Percentiles rank a stretch among this genome's conserved stretches.
Conservation (phyloP, 768 basidiomycete species). For the Bullera alba region DNA sequence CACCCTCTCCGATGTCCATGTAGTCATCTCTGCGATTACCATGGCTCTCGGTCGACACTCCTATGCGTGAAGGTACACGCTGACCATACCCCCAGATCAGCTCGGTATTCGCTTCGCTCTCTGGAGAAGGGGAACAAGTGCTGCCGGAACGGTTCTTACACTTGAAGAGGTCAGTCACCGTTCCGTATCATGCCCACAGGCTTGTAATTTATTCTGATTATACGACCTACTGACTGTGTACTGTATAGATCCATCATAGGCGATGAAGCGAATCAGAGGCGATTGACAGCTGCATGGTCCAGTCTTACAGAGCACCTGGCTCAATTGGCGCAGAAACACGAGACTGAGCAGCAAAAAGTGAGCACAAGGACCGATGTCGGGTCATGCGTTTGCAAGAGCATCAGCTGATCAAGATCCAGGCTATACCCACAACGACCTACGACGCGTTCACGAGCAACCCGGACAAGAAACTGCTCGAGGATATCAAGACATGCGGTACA, state of each 20-base stretch:
- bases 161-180: constrained; percentile 52
- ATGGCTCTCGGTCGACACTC: too few species aligned
- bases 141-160: constrained; percentile 58
- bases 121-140: constrained; percentile 44
- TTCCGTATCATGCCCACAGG: too few species aligned
- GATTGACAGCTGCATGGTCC: constrained; percentile 9
- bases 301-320: constrained; percentile 18
- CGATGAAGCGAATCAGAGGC: constrained; percentile 20
- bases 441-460: constrained; percentile 20
- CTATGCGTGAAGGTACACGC: too few species aligned
- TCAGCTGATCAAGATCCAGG: too few species aligned
- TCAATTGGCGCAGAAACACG: neutral
- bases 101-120: constrained; percentile 51
- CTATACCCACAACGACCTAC: constrained; percentile 51
- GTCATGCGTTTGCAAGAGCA: too few species aligned
- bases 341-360: too few species aligned
- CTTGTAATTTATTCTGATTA: too few species aligned
- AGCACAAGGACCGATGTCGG: neutral
- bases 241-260: constrained; percentile 22
- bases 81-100: constrained; percentile 50
- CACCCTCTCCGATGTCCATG: too few species aligned
- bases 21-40: too few species aligned
- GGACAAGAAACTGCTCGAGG: constrained; percentile 19
- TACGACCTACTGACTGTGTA: too few species aligned
- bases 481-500: constrained; percentile 54